Evolutionary conservation across 2,329 filamentous ascomycete genomes (phyloP), one percentile per base, ranked within the genome.

Genomic region (Periconia digitata): DNA sequence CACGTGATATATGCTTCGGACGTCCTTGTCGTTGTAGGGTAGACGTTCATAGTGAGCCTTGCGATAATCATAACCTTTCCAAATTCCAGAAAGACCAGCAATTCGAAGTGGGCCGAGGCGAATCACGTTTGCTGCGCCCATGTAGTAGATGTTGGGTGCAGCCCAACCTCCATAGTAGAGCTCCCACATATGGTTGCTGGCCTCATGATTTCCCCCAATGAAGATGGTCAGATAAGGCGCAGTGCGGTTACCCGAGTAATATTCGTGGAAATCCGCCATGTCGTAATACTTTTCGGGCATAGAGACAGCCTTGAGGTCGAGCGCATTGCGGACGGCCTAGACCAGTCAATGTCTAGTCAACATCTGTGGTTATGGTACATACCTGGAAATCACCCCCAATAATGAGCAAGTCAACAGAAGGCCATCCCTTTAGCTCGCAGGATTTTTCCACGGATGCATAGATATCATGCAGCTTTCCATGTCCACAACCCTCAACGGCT

Each of bases 141-240:
- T 81, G 73, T 96, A 99, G 77, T 96, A 99, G 55, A 99, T 97
- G 59, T 94, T 95, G 8, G 90, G 91, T 7, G 92, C 92, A 6
- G 90, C 94, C 94, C 94, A 99, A 43, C 94, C 94, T 43, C 94
- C 94, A 67, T 97, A 95, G 75, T 90, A 95, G 0, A 99, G 81
- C 73, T 99, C 94, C 78, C 86, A 94, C 5, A 96, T 77, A 71
- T 97, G 85, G 43, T 89, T 91, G 63, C 89, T 89, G 0, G 94
- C 92, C 74, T 99, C 94, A 64, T 99, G 94, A 67, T 99, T 99
- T 2, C 94, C 94, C 37, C 86, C 92, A 43, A 96, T 85, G 73
- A 97, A 97, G 38, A 97, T 77, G 15, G 94, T 99, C 39, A 95
- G 79, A 66, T 91, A 95, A 0, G 94, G 94, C 0, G 94, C 94